phyloP scores from a whole-genome alignment of 1,139 yeast genomes.

The Lodderomyces parapsilosis region DNA sequence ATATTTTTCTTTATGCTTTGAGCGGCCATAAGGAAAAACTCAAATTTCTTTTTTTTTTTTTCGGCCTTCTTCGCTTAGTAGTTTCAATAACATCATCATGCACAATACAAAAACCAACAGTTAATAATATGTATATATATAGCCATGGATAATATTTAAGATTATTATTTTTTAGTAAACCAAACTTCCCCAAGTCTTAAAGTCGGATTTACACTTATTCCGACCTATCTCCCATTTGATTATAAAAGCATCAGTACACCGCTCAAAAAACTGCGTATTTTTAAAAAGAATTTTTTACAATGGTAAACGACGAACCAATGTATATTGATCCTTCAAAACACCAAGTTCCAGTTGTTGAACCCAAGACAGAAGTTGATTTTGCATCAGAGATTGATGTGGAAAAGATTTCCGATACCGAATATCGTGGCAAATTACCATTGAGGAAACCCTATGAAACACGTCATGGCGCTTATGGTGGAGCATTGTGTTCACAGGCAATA shows the following conservation, averaged over 20 bases:
- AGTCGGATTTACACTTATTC: no score
- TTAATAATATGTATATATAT: not conserved
- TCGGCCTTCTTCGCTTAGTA: no score
- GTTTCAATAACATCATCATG: no score
- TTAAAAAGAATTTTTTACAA: no score
- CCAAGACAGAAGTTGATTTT: slow-evolving; percentile 9
- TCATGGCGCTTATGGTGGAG: slow-evolving; percentile 36
- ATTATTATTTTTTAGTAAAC: not conserved
- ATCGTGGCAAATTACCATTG: slow-evolving; percentile 22
- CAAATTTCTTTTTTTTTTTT: no score
- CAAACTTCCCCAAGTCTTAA: no score
- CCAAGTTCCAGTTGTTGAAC: not conserved
- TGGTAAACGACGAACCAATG: not conserved
- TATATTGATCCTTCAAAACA: not conserved
- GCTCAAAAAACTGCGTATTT: no score
- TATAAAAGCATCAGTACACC: no score
- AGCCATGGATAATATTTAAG: not conserved
- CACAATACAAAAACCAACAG: no score
- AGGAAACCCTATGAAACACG: slow-evolving; percentile 23
- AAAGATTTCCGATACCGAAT: slow-evolving; percentile 19
- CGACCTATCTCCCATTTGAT: no score
- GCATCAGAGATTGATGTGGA: slow-evolving; percentile 21
- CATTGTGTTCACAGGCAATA: slow-evolving; percentile 35
- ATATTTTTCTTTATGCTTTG: no score
- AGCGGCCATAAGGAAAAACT: no score